Conservation (phyloP, 257 asterid species). For the Primulina tabacum region DNA sequence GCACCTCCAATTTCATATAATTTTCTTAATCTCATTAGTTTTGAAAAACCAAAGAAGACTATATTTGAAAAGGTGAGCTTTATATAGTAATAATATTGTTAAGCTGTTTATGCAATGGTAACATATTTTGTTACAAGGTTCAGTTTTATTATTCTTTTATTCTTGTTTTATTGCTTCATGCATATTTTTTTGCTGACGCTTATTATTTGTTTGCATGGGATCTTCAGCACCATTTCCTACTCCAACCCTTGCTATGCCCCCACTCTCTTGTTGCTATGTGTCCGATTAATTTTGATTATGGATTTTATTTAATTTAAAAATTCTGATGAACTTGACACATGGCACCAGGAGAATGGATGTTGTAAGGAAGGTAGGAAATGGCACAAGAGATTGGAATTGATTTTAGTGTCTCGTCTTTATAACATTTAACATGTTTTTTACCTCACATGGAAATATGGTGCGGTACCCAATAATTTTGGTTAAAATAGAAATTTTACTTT, state of each 20-base stretch:
- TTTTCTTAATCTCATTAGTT: constrained; percentile 94
- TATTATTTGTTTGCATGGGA: background rate
- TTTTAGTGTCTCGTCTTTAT: background rate
- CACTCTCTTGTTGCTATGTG: background rate
- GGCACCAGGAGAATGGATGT: background rate
- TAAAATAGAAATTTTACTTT: background rate
- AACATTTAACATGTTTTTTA: background rate
- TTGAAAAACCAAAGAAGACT: constrained; percentile 64
- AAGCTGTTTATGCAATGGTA: constrained; percentile 12
- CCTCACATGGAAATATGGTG: background rate
- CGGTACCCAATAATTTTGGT: constrained; percentile 1
- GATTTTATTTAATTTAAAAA: no score
- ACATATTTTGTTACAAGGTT: background rate
- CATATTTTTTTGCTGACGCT: background rate
- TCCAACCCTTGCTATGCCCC: constrained; percentile 2
- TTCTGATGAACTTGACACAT: background rate
- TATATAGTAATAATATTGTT: constrained; percentile 16
- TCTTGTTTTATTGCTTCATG: background rate
- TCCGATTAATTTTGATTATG: background rate
- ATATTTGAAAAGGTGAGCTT: constrained; percentile 81
- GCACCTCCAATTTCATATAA: constrained; percentile 98
- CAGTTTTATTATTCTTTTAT: no score
- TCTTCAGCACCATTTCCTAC: background rate
- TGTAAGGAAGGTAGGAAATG: background rate
- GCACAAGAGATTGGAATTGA: background rate